These are phyloP conservation scores for Allomyces arbusculus DNA, from an alignment of 192 early-diverging fungal genomes.

Conservation along the genomic window DNA sequence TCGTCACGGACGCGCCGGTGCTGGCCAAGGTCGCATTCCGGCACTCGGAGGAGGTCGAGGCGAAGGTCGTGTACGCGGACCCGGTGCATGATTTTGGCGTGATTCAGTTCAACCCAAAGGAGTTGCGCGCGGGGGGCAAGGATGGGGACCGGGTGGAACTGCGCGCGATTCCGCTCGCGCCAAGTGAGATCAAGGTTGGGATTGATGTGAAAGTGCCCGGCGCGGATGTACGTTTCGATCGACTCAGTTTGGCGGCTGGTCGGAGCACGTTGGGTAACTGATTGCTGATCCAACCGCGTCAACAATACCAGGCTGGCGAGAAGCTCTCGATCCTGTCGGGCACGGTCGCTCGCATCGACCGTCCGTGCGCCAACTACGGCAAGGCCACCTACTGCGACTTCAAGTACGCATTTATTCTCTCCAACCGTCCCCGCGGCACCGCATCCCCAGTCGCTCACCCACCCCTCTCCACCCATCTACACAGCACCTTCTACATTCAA, in stretches of 20 bases:
- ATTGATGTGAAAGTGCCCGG: conserved; percentile 59
- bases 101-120: conserved; percentile 43
- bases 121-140: conserved; percentile 14
- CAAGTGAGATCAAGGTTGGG: conserved; percentile 47
- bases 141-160: conserved; percentile 35
- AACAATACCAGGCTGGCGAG: conserved; percentile 48
- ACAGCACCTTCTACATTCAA: conserved; percentile 67
- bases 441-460: too few species aligned
- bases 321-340: conserved; percentile 57
- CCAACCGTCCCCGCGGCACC: too few species aligned
- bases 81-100: conserved; percentile 74
- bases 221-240: conserved; percentile 5
- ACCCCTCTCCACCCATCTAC: too few species aligned
- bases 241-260: too few species aligned
- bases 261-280: too few species aligned
- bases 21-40: conserved; percentile 50
- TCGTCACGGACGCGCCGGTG: conserved; percentile 50
- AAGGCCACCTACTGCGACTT: not conserved
- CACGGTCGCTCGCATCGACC: conserved; percentile 48
- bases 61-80: conserved; percentile 53
- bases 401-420: not conserved
- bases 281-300: too few species aligned
- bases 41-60: conserved; percentile 54
- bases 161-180: conserved; percentile 40
- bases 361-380: conserved; percentile 13